Base-by-base conservation (phyloP, 176 grass and related monocot species). In the Oryza glumipatula region DNA sequence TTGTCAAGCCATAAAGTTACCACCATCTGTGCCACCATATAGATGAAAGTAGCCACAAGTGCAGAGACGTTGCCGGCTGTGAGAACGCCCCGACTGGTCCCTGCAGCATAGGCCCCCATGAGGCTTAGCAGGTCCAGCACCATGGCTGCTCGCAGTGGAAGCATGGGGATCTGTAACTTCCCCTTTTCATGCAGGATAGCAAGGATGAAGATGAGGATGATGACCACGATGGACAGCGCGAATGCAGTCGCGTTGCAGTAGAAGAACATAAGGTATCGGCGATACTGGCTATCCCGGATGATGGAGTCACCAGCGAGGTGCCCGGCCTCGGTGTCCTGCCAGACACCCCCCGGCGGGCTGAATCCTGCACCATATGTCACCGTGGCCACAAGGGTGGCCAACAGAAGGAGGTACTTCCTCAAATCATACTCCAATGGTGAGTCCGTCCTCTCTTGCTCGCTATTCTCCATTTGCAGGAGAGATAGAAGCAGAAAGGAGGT, bases 221-320 rank as follows among this genome's bases (percentile, higher is more conserved):
- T 69, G 30, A 69, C 67, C 32, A 69, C 30, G 6, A 69, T 33
- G 67, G 67, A 69, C 1, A 69, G 6, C 7, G 67, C 33, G 2
- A 69, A 85, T 4, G 82, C 38, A 2, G 76, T 41, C 12, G 72
- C 82, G 5, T 85, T 85, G 60, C 82, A 85, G 49, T 85, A 85
- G 49, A 77, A 85, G 72, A 85, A 85, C 10, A 72, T 43, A n/a
- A 67, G 61, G 41, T 85, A 85, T 33, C 82, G 82, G 41, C 3
- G 13, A 38, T 48, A 73, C 10, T 60, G 19, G 47, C 33, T 46
- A 39, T 47, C 52, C 5, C 67, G 80, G 67, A 69, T 69, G 23
- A 82, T 38, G 13, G 80, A 22, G 14, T 16, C 47, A 11, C 82
- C 71, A 2, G 70, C 70, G 41, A 36, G 39, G 39, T 76, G 71